Conservation (phyloP, 1,284 basidiomycete species). For the Trichosporon inkin region DNA sequence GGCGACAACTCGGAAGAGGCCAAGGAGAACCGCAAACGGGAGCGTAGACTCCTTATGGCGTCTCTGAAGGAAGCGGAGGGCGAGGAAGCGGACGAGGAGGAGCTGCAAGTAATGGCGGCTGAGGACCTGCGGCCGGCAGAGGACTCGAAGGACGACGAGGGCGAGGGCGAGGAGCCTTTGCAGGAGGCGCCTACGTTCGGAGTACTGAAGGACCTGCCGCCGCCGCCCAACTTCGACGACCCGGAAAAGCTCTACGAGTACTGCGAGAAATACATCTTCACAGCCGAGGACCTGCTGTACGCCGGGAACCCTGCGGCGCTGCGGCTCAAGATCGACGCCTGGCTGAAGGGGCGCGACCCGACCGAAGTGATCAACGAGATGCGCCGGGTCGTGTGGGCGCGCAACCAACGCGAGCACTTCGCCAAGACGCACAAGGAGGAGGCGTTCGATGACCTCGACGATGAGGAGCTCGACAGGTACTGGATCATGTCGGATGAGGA, state of each 20-base stretch:
- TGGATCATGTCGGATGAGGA: conserved; percentile 75
- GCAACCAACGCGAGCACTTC: conserved; percentile 31
- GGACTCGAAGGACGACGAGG: conserved; percentile 22
- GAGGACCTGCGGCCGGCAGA: conserved; percentile 15
- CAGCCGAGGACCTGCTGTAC: conserved; percentile 32
- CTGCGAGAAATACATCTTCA: conserved; percentile 34
- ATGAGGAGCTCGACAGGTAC: conserved; percentile 85
- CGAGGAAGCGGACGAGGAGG: conserved; percentile 24
- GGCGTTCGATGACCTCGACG: conserved; percentile 70
- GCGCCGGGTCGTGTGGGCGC: conserved; percentile 56
- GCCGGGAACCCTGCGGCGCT: conserved; percentile 21
- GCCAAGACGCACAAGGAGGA: conserved; percentile 35
- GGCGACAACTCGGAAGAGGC: conserved; percentile 19
- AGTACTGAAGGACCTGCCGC: conserved; percentile 9
- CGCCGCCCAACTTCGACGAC: conserved; percentile 34
- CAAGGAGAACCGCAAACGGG: conserved; percentile 10
- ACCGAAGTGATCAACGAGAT: conserved; percentile 41
- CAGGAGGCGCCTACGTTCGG: conserved; percentile 2
- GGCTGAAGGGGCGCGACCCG: conserved; percentile 38
- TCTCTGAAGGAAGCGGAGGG: conserved; percentile 13
- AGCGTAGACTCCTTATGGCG: conserved; percentile 17
- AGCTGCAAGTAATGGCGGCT: conserved; percentile 22
- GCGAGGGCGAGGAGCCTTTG: conserved; percentile 20
- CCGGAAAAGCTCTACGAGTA: conserved; percentile 29
- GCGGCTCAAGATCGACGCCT: conserved; percentile 28